Evolutionary conservation across 179 eudicot genomes (phyloP).

Genomic region (Silene vulgaris): DNA sequence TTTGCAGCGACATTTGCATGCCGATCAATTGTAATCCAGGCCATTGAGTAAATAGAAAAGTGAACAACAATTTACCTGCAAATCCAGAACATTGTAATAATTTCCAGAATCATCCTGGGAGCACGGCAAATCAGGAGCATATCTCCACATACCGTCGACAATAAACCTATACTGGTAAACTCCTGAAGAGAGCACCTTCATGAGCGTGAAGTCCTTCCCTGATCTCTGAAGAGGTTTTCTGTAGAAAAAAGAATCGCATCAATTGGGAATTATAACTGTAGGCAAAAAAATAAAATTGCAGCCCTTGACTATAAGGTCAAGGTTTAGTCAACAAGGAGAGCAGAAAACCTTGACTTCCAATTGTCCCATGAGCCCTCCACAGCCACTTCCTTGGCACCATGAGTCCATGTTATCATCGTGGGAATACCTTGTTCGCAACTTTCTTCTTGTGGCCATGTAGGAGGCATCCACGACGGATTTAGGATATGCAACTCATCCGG

Average conservation of each 20-base stretch:
- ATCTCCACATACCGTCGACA: constrained; percentile 71
- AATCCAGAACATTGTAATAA: constrained; percentile 61
- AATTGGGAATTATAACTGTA: neutral
- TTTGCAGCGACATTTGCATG: neutral
- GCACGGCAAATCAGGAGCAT: constrained; percentile 65
- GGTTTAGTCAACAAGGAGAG: neutral
- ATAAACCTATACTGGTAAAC: constrained; percentile 76
- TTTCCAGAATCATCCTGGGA: constrained; percentile 71
- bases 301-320: neutral
- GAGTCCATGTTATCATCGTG: constrained; percentile 73
- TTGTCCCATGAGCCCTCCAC: constrained; percentile 95
- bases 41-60: neutral
- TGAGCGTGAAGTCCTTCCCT: constrained; percentile 70
- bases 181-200: constrained; percentile 85
- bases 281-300: neutral
- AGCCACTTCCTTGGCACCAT: constrained; percentile 65
- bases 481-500: constrained; percentile 56
- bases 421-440: constrained; percentile 54
- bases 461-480: constrained; percentile 51
- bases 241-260: constrained; percentile 17
- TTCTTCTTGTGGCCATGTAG: constrained; percentile 44
- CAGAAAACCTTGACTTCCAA: constrained; percentile 67
- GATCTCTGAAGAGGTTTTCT: constrained; percentile 70
- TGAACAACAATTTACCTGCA: constrained; percentile 42
- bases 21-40: neutral